Evolutionary conservation across 805 yeast species (phyloP).

Genomic region (Pichia membranifaciens): DNA sequence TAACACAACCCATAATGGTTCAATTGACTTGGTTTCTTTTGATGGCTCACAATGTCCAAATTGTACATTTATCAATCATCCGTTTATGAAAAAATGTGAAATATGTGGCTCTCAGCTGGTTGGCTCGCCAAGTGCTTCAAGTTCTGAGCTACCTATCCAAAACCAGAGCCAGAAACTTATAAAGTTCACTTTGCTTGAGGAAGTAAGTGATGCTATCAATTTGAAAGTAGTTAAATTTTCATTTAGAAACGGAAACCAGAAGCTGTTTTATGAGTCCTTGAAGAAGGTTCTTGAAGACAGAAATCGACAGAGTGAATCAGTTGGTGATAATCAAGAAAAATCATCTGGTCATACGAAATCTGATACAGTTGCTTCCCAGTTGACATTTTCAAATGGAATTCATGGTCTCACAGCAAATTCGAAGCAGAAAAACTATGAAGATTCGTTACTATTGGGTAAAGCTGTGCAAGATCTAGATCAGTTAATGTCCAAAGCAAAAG

Average conservation of each 20-base stretch:
- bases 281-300: conserved; percentile 16
- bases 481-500: conserved; percentile 71
- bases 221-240: conserved; percentile 51
- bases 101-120: conserved; percentile 66
- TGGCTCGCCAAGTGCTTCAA: neutral
- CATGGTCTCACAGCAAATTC: conserved; percentile 59
- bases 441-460: conserved; percentile 53
- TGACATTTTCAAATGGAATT: conserved; percentile 42
- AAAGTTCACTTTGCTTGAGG: conserved; percentile 1
- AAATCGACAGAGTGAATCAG: conserved; percentile 7
- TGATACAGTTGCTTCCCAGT: neutral
- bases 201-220: conserved; percentile 24
- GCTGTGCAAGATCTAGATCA: conserved; percentile 75
- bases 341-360: neutral
- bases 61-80: conserved; percentile 72
- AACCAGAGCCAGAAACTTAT: neutral
- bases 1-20: neutral
- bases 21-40: conserved; percentile 18
- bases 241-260: conserved; percentile 68
- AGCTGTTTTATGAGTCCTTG: conserved; percentile 43
- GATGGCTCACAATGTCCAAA: conserved; percentile 41
- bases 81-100: conserved; percentile 72
- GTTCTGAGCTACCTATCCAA: neutral
- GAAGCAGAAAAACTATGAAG: conserved; percentile 48
- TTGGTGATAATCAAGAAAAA: conserved; percentile 37